phyloP scores from a whole-genome alignment of 768 basidiomycete genomes.

The Agrocybe praecox region DNA sequence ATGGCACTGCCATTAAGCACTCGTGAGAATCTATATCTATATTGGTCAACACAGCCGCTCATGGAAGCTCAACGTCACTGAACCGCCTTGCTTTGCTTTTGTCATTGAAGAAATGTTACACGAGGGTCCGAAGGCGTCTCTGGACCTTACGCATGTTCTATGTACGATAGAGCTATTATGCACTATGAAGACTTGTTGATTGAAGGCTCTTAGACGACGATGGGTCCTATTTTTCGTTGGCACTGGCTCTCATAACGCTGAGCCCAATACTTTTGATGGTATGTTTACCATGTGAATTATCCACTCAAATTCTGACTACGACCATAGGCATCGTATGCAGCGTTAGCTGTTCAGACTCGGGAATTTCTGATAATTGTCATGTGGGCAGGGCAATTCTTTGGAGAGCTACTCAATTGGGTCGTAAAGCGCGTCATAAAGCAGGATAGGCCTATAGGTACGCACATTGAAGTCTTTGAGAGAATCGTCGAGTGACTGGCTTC shows the following conservation, averaged over 20 bases:
- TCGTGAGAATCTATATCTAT: not conserved
- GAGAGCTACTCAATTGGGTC: slow-evolving; percentile 70
- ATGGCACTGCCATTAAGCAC: not conserved
- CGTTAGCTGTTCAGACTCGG: slow-evolving; percentile 71
- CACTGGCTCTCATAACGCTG: slow-evolving; percentile 63
- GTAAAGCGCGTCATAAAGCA: slow-evolving; percentile 71
- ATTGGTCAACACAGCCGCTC: not conserved
- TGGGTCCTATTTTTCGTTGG: slow-evolving; percentile 55
- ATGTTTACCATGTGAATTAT: slow-evolving; percentile 10
- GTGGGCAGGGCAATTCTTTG: slow-evolving; percentile 80
- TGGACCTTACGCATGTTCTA: slow-evolving; percentile 70
- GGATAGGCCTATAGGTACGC: slow-evolving; percentile 66
- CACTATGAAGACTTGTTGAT: not conserved
- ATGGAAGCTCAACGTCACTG: not conserved
- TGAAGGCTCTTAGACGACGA: slow-evolving; percentile 52
- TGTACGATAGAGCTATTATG: slow-evolving; percentile 41
- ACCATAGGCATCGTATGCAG: slow-evolving; percentile 77
- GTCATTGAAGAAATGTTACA: slow-evolving; percentile 11
- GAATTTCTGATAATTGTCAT: slow-evolving; percentile 81
- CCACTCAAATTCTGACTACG: not conserved
- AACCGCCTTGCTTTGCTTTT: too few species aligned
- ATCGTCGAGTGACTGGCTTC: not conserved
- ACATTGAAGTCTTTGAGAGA: not conserved
- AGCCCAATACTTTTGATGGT: slow-evolving; percentile 78
- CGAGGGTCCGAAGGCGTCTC: slow-evolving; percentile 43